These are phyloP conservation scores for Saccharomyces kudriavzevii DNA, from an alignment of 805 yeast species.

Conservation along the genomic window DNA sequence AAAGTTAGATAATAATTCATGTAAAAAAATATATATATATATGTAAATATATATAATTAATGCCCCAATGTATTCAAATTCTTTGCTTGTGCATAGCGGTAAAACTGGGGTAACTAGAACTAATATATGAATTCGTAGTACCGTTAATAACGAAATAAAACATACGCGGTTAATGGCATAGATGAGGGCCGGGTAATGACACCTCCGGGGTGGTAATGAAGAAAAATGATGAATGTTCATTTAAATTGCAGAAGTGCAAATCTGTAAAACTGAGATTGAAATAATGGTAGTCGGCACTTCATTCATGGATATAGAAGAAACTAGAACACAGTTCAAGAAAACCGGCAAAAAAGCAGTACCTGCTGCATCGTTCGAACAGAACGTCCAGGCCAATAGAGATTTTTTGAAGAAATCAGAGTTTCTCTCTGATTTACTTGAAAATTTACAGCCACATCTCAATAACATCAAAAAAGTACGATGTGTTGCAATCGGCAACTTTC, in stretches of 20 bases:
- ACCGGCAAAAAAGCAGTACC: neutral
- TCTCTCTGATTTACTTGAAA: constrained; percentile 20
- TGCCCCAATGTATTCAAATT: neutral
- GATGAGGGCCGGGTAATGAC: neutral
- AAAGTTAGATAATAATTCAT: neutral
- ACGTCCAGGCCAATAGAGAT: constrained; percentile 12
- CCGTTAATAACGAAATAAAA: too few relatives aligned
- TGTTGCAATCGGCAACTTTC: constrained; percentile 64
- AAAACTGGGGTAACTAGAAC: neutral
- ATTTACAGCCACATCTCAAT: constrained; percentile 8
- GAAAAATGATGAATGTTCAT: neutral
- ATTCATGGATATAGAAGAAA: neutral
- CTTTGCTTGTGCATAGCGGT: too few relatives aligned
- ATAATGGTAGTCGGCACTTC: neutral
- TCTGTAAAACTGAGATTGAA: neutral
- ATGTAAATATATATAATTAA: neutral
- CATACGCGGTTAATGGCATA: too few relatives aligned
- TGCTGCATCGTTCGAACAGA: constrained; percentile 6
- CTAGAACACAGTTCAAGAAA: neutral
- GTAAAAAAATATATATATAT: too few relatives aligned
- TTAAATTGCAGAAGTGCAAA: neutral
- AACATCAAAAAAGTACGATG: constrained; percentile 42
- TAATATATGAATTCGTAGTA: too few relatives aligned
- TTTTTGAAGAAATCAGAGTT: constrained; percentile 23
- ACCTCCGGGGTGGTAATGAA: neutral